Evolutionary conservation across 306 rosid species (phyloP), one percentile per base, ranked within the genome.

Genomic region (Cucumis melo): DNA sequence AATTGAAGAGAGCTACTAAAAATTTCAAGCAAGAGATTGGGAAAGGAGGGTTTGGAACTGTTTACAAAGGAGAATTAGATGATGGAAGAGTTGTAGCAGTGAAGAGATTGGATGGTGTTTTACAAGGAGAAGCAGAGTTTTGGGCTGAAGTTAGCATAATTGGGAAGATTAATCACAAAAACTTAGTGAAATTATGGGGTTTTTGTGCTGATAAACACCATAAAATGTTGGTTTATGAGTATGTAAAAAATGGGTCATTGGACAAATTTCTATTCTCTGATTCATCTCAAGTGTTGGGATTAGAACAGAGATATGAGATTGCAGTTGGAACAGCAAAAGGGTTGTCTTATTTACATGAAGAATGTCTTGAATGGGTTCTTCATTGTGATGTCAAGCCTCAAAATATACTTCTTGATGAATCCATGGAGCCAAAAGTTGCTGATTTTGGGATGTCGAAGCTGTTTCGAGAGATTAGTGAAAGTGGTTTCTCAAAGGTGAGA

Each of bases 371-470:
- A 32, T 81, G 86, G 87, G 83, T 81, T 17, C 78, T 83, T 6
- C 83, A 83, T 1, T 86, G 85, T 15, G 88, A 83, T 24, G 86
- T 86, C 1, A 86, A 83, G 75, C 88, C 86, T 81, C 83, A 86
- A 66, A 86, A 86, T 41, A 86, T 86, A 48, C 85, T 81, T 2
- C 64, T 86, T 0, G 83, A 76, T 0, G 77, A 79, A 19, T 29
- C 24, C 8, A 27, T 83, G 32, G 86, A 83, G 53, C 80, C 89
- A 0, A 76, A 83, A 29, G 86, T 85, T 0, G 77, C 85, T 8
- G 89, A 86, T 55, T 86, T 86, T 29, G 89, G 89, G 9, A 74
- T 86, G 83, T 79, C 89, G 7, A 86, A 86, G 77, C 75, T 83
- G 19, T 86, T 81, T 64, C 55, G 63, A 73, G 89, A 81, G 48